Base-by-base conservation (phyloP, 768 basidiomycete genomes). In the Lentinus brumalis region DNA sequence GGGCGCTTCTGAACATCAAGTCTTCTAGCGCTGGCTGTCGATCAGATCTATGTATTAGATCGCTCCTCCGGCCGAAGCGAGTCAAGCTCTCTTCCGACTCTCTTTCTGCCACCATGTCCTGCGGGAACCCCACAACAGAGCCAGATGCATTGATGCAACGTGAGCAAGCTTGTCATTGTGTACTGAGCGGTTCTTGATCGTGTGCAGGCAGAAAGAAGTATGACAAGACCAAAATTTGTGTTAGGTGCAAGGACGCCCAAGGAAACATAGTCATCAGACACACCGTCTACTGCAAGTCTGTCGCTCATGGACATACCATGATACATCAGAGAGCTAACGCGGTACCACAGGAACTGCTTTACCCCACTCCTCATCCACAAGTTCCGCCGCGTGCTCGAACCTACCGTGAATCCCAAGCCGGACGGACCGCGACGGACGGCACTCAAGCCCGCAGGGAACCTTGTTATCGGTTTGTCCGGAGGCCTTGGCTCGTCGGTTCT, bases 211-310 rank as follows among this genome's bases (percentile, higher is more conserved):
- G 86, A 29, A 74, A 77, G 54, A 91, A 84, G 67, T 89, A 84
- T 66, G 88, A 89, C 69, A 86, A 83, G 72, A 80, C 85, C 2
- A 87, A 78, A 60, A 69, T 73, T 12, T 94, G 91, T 65, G 79
- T 91, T n/a, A 88, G 86, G 67, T 94, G 92, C 73, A 92, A 91
- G 70, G 75, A 73, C 32, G 81, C 80, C 29, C 64, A 57, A 7
- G 92, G 89, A 26, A 89, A 86, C 54, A 76, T 92, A 31, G 86
- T 92, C 50, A 84, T 92, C 57, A 81, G 90, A 44, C 89, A 93
- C 70, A 85, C 88, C 14, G 88, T 91, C 18, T 94, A 93, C 69
- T 94, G 92, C 89, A 91, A 86, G 91, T 91, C 67, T 47, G 51
- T 63, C 31, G 39, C 50, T 26, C 9, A 49, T 49, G 9, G 12